Conservation (phyloP, 257 asterid species). For the Oldenlandia corymbosa region DNA sequence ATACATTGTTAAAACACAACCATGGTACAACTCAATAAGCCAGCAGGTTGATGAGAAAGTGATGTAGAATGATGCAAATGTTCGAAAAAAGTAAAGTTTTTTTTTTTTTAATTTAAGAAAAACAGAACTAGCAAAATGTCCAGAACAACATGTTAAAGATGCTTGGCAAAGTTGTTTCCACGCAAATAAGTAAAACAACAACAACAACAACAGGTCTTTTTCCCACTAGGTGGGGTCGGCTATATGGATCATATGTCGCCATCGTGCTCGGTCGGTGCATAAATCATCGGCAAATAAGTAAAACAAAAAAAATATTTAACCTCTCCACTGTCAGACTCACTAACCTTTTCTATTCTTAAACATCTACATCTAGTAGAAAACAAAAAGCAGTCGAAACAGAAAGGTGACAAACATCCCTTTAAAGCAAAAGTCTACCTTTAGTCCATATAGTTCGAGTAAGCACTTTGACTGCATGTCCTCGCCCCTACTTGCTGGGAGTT, state of each 20-base stretch:
- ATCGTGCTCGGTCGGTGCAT: no score
- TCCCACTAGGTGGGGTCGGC: no score
- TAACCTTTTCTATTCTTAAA: not conserved
- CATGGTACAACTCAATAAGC: no score
- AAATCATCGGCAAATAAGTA: no score
- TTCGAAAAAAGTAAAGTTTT: no score
- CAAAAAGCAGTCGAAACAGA: not conserved
- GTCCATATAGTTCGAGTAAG: slow-evolving; percentile 92
- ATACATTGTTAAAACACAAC: not conserved
- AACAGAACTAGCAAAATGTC: no score
- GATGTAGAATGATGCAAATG: not conserved
- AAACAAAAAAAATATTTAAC: not conserved
- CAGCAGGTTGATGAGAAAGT: not conserved
- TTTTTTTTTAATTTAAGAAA: no score
- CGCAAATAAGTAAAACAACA: no score
- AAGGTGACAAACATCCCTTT: not conserved
- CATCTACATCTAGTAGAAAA: not conserved
- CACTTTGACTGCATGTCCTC: slow-evolving; percentile 97
- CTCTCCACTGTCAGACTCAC: not conserved
- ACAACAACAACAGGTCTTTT: no score
- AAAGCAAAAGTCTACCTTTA: slow-evolving; percentile 55
- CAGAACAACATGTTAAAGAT: not conserved
- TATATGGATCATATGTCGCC: no score
- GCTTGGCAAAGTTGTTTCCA: not conserved
- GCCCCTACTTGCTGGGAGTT: slow-evolving; percentile 85